Base-by-base conservation (phyloP, 805 yeast species). In the Hanseniaspora vineae region DNA sequence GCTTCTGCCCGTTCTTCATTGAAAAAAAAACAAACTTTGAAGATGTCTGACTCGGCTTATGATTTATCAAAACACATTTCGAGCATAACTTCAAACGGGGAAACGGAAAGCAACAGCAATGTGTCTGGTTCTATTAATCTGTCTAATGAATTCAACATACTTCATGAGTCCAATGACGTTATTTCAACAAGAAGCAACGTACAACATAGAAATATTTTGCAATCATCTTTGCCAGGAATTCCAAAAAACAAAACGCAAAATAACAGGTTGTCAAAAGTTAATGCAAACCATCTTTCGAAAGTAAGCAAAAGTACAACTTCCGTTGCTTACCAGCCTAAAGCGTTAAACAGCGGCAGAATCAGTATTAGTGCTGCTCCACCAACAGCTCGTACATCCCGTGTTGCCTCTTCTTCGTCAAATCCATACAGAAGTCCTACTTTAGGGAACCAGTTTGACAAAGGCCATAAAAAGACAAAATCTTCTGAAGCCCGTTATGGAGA, bases 331-430 rank as follows among this genome's bases (percentile, higher is more conserved):
- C 40, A 37, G 15, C 50, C 50, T 5, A 44, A 35, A 23, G 50
- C 43, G 2, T 35, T 44, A 44, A 44, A 44, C 31, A 44, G 47
- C 29, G 50, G 50, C 3, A 47, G 50, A 47, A 47, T 47, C 2
- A 47, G 50, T 42, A 45, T 47, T 8, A 23, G 29, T 31, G 32
- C 42, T 33, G 18, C 48, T 15, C 42, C 42, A 8, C 12, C 14
- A 4, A n/a, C 32, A 3, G 15, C 18, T 29, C 29, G 29, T 2
- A 19, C 18, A 15, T 31, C 31, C 6, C 40, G 43, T 31, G 35
- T 18, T 14, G 17, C 42, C 12, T 45, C 43, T 31, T 9, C 37
- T 15, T 39, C n/a, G 18, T 17, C 19, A 19, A 40, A 20, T 2
- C 8, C 31, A 6, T 23, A 42, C 6, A 29, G 23, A 43, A 31